A percentile compares a stretch with the other conserved stretches of the same genome.
These are phyloP conservation scores for Cyanodermella asteris DNA, from an alignment of 2,329 filamentous ascomycete genomes.

Conservation along the genomic window DNA sequence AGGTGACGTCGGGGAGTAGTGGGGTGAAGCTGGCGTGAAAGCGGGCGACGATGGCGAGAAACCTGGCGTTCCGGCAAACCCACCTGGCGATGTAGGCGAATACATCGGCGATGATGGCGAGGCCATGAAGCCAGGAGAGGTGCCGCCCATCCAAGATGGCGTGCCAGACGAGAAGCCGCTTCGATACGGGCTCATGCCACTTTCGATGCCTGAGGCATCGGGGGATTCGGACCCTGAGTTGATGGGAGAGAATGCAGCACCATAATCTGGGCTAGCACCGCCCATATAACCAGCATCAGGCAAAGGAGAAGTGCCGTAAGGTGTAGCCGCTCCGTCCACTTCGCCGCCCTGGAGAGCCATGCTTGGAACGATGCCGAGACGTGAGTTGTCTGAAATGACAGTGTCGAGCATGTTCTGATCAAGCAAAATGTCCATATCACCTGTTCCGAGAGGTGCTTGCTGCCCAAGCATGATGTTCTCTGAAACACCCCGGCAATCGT, in stretches of 20 bases:
- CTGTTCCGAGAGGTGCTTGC: constrained; percentile 89
- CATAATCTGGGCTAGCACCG: constrained; percentile 39
- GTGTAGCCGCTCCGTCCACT: constrained; percentile 66
- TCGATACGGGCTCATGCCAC: constrained; percentile 49
- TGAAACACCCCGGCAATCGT: constrained; percentile 93
- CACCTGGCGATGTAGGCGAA: constrained; percentile 50
- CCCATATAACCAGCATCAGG: constrained; percentile 38
- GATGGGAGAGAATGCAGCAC: constrained; percentile 49
- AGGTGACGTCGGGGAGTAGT: constrained; percentile 48
- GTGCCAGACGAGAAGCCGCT: constrained; percentile 41
- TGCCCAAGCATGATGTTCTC: constrained; percentile 98
- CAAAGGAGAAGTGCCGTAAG: constrained; percentile 58
- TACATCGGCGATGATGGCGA: constrained; percentile 39
- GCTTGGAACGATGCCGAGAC: constrained; percentile 60
- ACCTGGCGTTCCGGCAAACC: constrained; percentile 5
- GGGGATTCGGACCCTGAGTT: constrained; percentile 43
- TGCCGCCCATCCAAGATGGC: constrained; percentile 52
- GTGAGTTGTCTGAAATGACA: constrained; percentile 77
- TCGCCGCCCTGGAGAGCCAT: constrained; percentile 55
- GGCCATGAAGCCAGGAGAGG: constrained; percentile 39
- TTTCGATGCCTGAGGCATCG: constrained; percentile 38
- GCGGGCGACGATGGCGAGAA: constrained; percentile 6
- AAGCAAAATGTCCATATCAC: constrained; percentile 80
- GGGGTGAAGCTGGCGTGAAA: constrained; percentile 39
- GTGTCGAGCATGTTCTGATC: constrained; percentile 93